These are phyloP conservation scores for Pseudocercospora vitis DNA, from an alignment of 2,329 filamentous ascomycete species.

Conservation along the genomic window DNA sequence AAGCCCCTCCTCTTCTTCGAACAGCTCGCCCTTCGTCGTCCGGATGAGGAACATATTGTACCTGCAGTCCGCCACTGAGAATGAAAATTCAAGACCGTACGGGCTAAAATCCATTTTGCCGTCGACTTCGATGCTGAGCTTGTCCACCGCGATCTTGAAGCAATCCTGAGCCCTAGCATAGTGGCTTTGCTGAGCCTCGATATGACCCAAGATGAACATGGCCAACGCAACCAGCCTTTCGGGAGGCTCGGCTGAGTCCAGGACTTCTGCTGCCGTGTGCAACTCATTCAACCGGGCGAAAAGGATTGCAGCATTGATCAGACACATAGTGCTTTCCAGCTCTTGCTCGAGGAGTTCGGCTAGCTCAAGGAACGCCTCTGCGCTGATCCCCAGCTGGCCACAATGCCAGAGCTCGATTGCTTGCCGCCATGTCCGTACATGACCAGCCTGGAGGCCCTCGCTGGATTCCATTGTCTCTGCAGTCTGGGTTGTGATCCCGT, in stretches of 20 bases:
- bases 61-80: slow-evolving; percentile 14
- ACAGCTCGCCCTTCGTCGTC: not conserved
- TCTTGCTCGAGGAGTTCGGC: slow-evolving; percentile 14
- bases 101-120: slow-evolving; percentile 9
- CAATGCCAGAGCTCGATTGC: slow-evolving; percentile 33
- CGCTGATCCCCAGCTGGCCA: slow-evolving; percentile 33
- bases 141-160: slow-evolving; percentile 22
- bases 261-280: slow-evolving; percentile 18
- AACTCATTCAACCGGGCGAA: slow-evolving; percentile 31
- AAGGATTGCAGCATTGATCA: slow-evolving; percentile 33
- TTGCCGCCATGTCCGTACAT: slow-evolving; percentile 33
- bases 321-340: slow-evolving; percentile 18
- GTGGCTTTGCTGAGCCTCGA: slow-evolving; percentile 27
- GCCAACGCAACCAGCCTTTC: slow-evolving; percentile 19
- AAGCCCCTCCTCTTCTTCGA: not conserved
- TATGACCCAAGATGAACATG: slow-evolving; percentile 30
- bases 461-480: not conserved
- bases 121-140: not conserved
- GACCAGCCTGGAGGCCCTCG: slow-evolving; percentile 19
- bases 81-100: slow-evolving; percentile 25
- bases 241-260: slow-evolving; percentile 21
- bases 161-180: slow-evolving; percentile 19
- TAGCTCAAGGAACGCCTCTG: slow-evolving; percentile 26
- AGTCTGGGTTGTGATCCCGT: not conserved
- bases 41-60: slow-evolving; percentile 11